Base-by-base conservation (phyloP, 2,329 filamentous ascomycete genomes). In the Reticulascus tulasneorum region DNA sequence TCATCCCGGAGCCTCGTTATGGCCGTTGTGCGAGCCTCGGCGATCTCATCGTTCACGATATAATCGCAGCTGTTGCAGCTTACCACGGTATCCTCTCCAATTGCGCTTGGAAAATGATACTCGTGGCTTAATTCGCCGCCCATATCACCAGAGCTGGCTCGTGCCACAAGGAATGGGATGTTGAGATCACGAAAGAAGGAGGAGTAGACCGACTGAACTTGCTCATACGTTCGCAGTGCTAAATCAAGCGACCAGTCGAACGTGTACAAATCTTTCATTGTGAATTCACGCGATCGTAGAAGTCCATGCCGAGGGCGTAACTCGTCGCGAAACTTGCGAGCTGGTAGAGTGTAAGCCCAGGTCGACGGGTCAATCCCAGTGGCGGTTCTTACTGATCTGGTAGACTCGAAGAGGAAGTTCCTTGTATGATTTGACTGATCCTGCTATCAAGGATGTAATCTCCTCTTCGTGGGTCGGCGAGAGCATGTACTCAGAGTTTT, bases 261-360 rank as follows among this genome's bases (percentile, higher is more conserved):
- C 0, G 90, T 96, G 58, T 98, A 98, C 1, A 98, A 74, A 59
- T 98, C 93, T 61, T 98, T 98, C 93, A 98, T 98, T 49, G 88
- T 65, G 52, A 98, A 98, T 54, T 98, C 93, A 43, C 89, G 81
- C 1, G 87, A 85, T 9, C 93, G 81, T 8, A 98, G 69, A 3
- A 98, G 70, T 10, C 93, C 93, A 50, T 94, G 86, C 21, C 93
- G 78, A 15, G 93, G 93, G 18, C 93, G 77, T 38, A 84, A 76
- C 62, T 98, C 93, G 63, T 98, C 93, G 31, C 93, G 80, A 54
- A 97, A 98, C 60, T 98, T 98, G 29, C 91, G 78, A 20, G 87
- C 84, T 87, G 43, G 7, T 22, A 4, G 16, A 9, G 23, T 25
- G 18, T 35, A 24, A 42, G 46, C 29, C 33, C 23, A 12, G 35